Conservation (phyloP, 1,284 basidiomycete species). For the Cutaneotrichosporon sp. region DNA sequence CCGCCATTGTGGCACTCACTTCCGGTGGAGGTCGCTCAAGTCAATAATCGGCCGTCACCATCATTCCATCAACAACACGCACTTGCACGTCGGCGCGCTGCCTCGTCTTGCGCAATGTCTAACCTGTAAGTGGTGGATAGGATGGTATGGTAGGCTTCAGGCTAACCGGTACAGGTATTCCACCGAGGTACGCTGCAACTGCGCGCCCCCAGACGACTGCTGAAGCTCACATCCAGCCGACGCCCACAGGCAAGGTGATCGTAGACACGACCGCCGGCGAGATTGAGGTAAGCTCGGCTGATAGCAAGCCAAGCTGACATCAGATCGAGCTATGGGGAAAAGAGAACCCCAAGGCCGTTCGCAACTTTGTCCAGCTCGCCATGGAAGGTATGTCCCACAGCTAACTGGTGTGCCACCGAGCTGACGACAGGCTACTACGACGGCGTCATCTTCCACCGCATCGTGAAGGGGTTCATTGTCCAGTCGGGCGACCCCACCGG, state of each 20-base stretch:
- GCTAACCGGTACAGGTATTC: constrained; percentile 36
- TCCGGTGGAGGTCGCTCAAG: constrained; percentile 13
- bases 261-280: constrained; percentile 89
- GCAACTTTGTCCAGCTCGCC: constrained; percentile 85
- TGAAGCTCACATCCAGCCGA: constrained; percentile 35
- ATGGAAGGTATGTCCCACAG: constrained; percentile 92
- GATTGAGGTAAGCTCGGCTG: constrained; percentile 61
- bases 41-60: neutral
- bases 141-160: too few relatives aligned
- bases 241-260: constrained; percentile 81
- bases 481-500: constrained; percentile 96
- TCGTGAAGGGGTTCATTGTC: constrained; percentile 76
- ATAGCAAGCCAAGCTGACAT: too few relatives aligned
- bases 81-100: neutral
- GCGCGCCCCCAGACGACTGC: neutral
- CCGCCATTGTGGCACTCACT: constrained; percentile 5
- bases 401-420: too few relatives aligned
- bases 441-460: constrained; percentile 88
- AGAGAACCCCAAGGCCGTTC: constrained; percentile 89
- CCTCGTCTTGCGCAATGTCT: constrained; percentile 18
- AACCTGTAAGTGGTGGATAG: constrained; percentile 40
- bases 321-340: constrained; percentile 90
- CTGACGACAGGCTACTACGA: constrained; percentile 82
- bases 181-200: constrained; percentile 36
- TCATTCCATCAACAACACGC: neutral